Evolutionary conservation across 495 filamentous ascomycete species (phyloP).

Genomic region (Rostrohypoxylon terebratum): DNA sequence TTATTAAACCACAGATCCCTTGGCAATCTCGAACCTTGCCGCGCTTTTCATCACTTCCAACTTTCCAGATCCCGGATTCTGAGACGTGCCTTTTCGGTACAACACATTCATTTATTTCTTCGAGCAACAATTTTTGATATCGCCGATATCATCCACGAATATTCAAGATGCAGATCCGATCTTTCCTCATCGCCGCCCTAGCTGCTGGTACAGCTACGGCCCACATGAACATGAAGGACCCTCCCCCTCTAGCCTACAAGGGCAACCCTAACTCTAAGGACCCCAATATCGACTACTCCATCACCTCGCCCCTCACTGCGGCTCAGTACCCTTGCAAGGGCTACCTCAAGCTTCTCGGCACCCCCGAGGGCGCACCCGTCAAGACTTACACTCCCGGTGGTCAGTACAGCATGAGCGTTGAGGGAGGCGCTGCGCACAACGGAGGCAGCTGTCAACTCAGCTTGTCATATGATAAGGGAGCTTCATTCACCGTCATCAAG

Average conservation of each 20-base stretch:
- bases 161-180: constrained; percentile 54
- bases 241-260: constrained; percentile 66
- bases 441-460: constrained; percentile 75
- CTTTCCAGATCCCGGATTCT: constrained; percentile 29
- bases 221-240: constrained; percentile 71
- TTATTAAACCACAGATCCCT: constrained; percentile 31
- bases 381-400: constrained; percentile 67
- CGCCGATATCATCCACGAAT: constrained; percentile 9
- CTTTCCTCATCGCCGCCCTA: constrained; percentile 46
- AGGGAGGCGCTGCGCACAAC: constrained; percentile 68
- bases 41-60: constrained; percentile 9
- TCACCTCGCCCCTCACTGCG: constrained; percentile 64
- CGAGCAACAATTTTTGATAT: constrained; percentile 19
- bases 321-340: constrained; percentile 75
- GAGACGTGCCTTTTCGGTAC: constrained; percentile 33
- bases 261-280: constrained; percentile 61
- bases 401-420: constrained; percentile 67
- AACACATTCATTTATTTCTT: constrained; percentile 32
- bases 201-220: constrained; percentile 56
- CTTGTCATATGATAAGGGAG: constrained; percentile 71
- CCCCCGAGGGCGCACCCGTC: constrained; percentile 57
- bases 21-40: constrained; percentile 14
- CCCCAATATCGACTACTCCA: constrained; percentile 65
- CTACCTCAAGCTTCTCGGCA: constrained; percentile 67
- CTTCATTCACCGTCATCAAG: constrained; percentile 73